Conservation (phyloP, 2,329 filamentous ascomycete genomes). For the Cercospora sojina region DNA sequence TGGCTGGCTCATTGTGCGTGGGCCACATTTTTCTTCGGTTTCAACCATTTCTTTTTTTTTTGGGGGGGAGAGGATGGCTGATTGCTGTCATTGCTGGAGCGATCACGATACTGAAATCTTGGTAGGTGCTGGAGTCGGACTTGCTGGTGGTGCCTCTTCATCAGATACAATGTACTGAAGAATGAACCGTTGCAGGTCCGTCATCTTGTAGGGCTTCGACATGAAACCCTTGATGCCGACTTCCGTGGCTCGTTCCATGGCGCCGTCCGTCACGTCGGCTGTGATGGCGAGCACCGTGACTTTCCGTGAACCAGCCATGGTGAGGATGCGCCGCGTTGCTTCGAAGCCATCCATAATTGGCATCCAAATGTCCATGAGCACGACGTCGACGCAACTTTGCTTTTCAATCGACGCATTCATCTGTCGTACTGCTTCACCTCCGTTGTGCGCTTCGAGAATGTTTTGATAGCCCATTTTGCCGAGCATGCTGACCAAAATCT, state of each 20-base stretch:
- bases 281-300: slow-evolving; percentile 62
- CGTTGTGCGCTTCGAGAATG: slow-evolving; percentile 66
- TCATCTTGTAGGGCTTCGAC: slow-evolving; percentile 65
- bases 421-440: slow-evolving; percentile 63
- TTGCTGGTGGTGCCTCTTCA: not conserved
- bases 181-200: slow-evolving; percentile 62
- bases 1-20: not conserved
- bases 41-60: not conserved
- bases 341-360: slow-evolving; percentile 71
- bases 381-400: slow-evolving; percentile 54
- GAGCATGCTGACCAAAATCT: slow-evolving; percentile 65
- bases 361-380: slow-evolving; percentile 78
- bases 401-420: slow-evolving; percentile 44
- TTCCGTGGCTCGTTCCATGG: slow-evolving; percentile 58
- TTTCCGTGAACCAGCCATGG: slow-evolving; percentile 41
- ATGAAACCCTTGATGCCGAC: slow-evolving; percentile 68
- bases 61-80: not conserved
- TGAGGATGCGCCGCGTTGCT: slow-evolving; percentile 62
- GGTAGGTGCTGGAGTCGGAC: not conserved
- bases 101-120: not conserved
- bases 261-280: slow-evolving; percentile 65
- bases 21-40: not conserved
- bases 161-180: slow-evolving; percentile 44
- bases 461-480: slow-evolving; percentile 64
- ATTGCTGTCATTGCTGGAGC: not conserved